These are phyloP conservation scores for Lunularia cruciata DNA, from an alignment of 225 moss, liverwort and hornwort genomes.

Conservation along the genomic window DNA sequence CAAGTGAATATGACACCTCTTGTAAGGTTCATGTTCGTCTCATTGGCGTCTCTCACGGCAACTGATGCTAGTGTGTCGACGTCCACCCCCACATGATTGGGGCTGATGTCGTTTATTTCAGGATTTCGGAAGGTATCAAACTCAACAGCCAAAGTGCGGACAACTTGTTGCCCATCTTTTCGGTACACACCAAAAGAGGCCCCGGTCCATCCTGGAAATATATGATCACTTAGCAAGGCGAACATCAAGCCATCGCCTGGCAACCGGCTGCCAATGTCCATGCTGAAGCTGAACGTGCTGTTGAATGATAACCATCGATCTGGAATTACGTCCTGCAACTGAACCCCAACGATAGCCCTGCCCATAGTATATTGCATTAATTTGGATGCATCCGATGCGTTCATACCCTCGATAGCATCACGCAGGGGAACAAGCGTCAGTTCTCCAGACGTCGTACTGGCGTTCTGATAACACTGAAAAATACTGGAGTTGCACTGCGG, in stretches of 20 bases:
- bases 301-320: no score
- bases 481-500: no score
- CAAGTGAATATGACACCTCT: background rate
- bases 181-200: background rate
- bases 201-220: background rate
- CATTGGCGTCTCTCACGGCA: no score
- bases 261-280: background rate
- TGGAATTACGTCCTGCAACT: no score
- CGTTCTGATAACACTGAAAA: no score
- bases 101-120: background rate
- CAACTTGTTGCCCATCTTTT: background rate
- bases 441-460: no score
- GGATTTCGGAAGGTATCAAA: constrained; percentile 19
- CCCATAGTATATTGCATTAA: no score
- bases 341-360: no score
- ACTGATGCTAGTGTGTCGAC: background rate
- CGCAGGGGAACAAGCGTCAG: no score
- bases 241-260: background rate
- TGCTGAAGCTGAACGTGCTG: background rate
- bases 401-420: no score
- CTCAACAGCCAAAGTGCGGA: constrained; percentile 11
- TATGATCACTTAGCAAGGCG: background rate
- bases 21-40: background rate
- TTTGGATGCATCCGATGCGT: no score
- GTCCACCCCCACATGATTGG: constrained; percentile 24